Percentiles rank a stretch among this genome's conserved stretches.
Evolutionary conservation across 2,329 filamentous ascomycete species (phyloP).

Genomic region (Peltaster fructicola): DNA sequence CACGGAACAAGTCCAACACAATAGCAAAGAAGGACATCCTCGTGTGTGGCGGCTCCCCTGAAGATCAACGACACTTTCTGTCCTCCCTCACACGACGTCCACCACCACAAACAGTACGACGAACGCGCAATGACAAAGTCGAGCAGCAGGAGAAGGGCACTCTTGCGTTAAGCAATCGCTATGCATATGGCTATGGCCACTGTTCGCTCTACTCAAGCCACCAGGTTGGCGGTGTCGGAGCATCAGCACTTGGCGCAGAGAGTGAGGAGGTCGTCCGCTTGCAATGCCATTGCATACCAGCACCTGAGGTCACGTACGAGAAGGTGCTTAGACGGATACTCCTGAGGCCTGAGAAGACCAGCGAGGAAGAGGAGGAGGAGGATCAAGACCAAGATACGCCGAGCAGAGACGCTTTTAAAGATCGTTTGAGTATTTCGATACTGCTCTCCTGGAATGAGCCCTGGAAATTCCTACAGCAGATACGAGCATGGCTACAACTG

Average conservation of each 20-base stretch:
- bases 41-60: slow-evolving; percentile 16
- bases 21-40: slow-evolving; percentile 15
- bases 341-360: slow-evolving; percentile 5
- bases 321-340: slow-evolving; percentile 12
- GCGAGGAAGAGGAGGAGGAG: slow-evolving; percentile 3
- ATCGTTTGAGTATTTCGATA: too few species aligned
- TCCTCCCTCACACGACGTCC: slow-evolving; percentile 14
- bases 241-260: slow-evolving; percentile 13
- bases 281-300: slow-evolving; percentile 17
- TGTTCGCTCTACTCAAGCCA: slow-evolving; percentile 16
- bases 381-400: slow-evolving; percentile 8
- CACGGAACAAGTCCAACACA: slow-evolving; percentile 15
- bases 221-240: slow-evolving; percentile 9
- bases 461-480: slow-evolving; percentile 77
- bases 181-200: slow-evolving; percentile 19
- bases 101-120: slow-evolving; percentile 10
- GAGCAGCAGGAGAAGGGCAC: slow-evolving; percentile 12
- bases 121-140: slow-evolving; percentile 6
- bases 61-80: slow-evolving; percentile 15
- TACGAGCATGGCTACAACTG: slow-evolving; percentile 78
- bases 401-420: too few species aligned
- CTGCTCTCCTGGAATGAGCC: slow-evolving; percentile 92
- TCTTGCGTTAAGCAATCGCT: slow-evolving; percentile 16
- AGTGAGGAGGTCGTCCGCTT: slow-evolving; percentile 16
- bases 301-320: slow-evolving; percentile 15